Evolutionary conservation across 73 alveolate species (phyloP).

Genomic region (Uronychia setigera): DNA sequence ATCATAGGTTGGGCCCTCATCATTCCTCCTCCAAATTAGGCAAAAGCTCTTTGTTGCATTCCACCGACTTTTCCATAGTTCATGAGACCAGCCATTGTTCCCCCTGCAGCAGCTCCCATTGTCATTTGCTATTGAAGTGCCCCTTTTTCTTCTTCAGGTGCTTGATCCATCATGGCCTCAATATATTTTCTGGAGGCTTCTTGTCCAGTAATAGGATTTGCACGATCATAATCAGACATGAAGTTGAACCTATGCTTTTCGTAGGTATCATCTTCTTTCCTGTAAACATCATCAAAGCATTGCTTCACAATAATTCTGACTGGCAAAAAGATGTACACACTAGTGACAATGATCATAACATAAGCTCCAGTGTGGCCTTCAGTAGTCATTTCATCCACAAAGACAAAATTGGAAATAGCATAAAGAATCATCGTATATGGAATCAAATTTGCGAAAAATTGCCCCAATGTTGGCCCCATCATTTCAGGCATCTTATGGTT

Average conservation of each 20-base stretch:
- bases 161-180: neutral
- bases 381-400: neutral
- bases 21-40: neutral
- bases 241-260: conserved; percentile 12
- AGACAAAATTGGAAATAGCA: conserved; percentile 2
- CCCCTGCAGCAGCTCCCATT: neutral
- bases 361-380: neutral
- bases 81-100: neutral
- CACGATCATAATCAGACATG: conserved; percentile 62
- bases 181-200: conserved; percentile 17
- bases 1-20: too few relatives aligned
- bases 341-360: conserved; percentile 11
- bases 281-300: conserved; percentile 9
- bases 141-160: neutral
- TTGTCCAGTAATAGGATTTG: conserved; percentile 59
- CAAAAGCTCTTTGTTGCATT: neutral
- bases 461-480: conserved; percentile 50
- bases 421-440: conserved; percentile 39
- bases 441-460: conserved; percentile 39
- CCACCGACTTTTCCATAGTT: neutral
- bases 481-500: conserved; percentile 56
- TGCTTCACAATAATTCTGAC: conserved; percentile 14
- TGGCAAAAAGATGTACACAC: conserved; percentile 36
- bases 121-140: neutral
- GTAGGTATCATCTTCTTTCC: conserved; percentile 13